A percentile compares a stretch with the other conserved stretches of the same genome.
Conservation (phyloP, 768 basidiomycete species). For the Cantharellus cinnabarinus region DNA sequence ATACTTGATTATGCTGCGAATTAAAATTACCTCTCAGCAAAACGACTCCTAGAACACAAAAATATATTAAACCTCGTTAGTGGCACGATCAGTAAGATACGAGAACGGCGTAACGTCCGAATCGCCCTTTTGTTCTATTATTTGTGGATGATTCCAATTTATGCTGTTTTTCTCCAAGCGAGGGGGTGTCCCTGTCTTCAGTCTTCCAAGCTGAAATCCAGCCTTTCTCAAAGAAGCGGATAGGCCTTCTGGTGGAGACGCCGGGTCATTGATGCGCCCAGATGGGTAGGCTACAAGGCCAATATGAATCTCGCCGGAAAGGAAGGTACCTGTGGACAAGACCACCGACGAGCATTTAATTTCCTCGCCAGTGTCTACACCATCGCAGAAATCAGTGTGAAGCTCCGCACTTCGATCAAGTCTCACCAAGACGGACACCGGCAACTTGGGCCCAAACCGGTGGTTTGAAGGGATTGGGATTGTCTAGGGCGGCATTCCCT, state of each 20-base stretch:
- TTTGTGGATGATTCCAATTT: constrained; percentile 36
- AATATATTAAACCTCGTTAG: constrained; percentile 33
- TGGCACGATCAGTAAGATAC: constrained; percentile 43
- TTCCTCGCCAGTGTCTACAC: constrained; percentile 47
- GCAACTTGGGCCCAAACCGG: neutral
- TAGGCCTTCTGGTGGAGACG: constrained; percentile 37
- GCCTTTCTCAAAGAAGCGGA: constrained; percentile 54
- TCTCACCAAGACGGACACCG: neutral
- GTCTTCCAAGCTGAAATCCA: constrained; percentile 61
- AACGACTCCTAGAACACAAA: neutral
- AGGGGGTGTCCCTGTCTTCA: constrained; percentile 58
- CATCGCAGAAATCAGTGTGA: constrained; percentile 1
- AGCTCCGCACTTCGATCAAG: neutral
- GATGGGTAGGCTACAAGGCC: constrained; percentile 31
- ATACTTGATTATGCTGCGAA: constrained; percentile 48
- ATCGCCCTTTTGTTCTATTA: constrained; percentile 42
- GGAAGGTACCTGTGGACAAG: constrained; percentile 79
- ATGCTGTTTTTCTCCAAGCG: constrained; percentile 52
- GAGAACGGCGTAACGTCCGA: constrained; percentile 48
- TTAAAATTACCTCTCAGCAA: neutral
- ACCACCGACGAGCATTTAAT: constrained; percentile 66
- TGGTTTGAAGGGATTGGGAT: neutral
- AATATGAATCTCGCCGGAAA: constrained; percentile 81
- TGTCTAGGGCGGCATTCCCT: neutral
- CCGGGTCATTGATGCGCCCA: constrained; percentile 51